These are phyloP conservation scores for Picochlorum sp. DNA, from an alignment of 139 green algal genomes.

Conservation along the genomic window DNA sequence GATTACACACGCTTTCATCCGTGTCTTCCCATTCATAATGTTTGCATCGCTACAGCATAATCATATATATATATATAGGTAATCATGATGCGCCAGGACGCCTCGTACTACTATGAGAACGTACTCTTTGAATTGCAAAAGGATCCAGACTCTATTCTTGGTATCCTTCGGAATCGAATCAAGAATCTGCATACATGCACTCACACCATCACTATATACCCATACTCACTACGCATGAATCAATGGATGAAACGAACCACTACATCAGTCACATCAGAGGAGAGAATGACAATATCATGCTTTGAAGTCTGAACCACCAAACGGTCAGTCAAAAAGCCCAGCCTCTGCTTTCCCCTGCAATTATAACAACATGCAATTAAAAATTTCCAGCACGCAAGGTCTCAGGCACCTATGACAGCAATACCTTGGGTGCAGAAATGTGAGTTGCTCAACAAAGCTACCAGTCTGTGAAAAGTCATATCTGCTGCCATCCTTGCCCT, in stretches of 20 bases:
- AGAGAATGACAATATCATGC: slow-evolving; percentile 15
- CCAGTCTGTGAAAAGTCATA: too few species aligned
- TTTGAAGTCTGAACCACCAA: slow-evolving; percentile 25
- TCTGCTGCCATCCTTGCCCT: too few species aligned
- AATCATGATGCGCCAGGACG: neutral
- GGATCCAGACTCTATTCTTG: slow-evolving; percentile 24
- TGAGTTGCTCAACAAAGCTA: neutral
- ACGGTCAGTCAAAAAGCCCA: slow-evolving; percentile 21
- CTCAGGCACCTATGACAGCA: neutral
- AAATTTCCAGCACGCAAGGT: neutral
- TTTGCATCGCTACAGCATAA: neutral
- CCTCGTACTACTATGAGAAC: neutral
- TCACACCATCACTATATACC: neutral
- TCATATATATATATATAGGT: neutral
- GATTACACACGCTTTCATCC: slow-evolving; percentile 12
- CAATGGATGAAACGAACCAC: slow-evolving; percentile 4
- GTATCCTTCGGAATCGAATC: slow-evolving; percentile 26
- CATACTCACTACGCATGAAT: neutral
- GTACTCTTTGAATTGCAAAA: slow-evolving; percentile 14
- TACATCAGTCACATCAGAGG: slow-evolving; percentile 14
- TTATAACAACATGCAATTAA: neutral
- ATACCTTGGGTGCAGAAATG: neutral
- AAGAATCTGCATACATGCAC: slow-evolving; percentile 7
- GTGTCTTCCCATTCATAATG: slow-evolving; percentile 24
- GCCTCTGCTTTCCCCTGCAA: slow-evolving; percentile 27